These are phyloP conservation scores for Ostreobium quekettii DNA, from an alignment of 139 green algal genomes.

Conservation along the genomic window DNA sequence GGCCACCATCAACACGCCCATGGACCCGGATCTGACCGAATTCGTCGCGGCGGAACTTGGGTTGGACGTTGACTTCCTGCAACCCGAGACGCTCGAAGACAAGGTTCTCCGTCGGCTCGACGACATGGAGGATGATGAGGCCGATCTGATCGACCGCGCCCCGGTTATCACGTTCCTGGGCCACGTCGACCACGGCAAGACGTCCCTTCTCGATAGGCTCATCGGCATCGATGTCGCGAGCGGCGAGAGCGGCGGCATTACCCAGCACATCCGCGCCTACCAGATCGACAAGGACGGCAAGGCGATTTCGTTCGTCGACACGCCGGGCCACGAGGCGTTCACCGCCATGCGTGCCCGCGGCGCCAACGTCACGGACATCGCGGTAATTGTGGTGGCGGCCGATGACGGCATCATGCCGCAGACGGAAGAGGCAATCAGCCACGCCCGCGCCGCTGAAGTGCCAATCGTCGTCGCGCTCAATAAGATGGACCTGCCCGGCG, in stretches of 20 bases:
- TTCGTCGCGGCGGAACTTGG: too few relatives aligned
- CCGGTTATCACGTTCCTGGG: conserved; percentile 60
- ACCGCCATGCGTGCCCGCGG: conserved; percentile 54
- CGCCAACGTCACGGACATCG: conserved; percentile 51
- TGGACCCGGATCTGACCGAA: too few relatives aligned
- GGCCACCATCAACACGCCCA: too few relatives aligned
- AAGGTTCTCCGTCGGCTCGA: too few relatives aligned
- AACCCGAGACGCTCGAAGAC: too few relatives aligned
- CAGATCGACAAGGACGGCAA: conserved; percentile 41
- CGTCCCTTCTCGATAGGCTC: conserved; percentile 61
- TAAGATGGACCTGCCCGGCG: conserved; percentile 41
- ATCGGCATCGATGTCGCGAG: conserved; percentile 57
- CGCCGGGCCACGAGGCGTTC: conserved; percentile 66
- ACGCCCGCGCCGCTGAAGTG: conserved; percentile 33
- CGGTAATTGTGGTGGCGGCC: conserved; percentile 62
- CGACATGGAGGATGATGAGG: too few relatives aligned
- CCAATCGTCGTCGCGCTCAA: conserved; percentile 57
- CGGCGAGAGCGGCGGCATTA: conserved; percentile 69
- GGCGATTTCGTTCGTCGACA: conserved; percentile 64
- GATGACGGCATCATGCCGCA: conserved; percentile 66
- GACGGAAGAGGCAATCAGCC: conserved; percentile 50
- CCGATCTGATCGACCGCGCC: conserved; percentile 23
- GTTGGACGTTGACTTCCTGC: too few relatives aligned
- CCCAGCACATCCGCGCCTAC: conserved; percentile 65
- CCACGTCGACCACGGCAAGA: conserved; percentile 74